Conservation (phyloP, 1,284 basidiomycete species). For the Rhodotorula glutinis region DNA sequence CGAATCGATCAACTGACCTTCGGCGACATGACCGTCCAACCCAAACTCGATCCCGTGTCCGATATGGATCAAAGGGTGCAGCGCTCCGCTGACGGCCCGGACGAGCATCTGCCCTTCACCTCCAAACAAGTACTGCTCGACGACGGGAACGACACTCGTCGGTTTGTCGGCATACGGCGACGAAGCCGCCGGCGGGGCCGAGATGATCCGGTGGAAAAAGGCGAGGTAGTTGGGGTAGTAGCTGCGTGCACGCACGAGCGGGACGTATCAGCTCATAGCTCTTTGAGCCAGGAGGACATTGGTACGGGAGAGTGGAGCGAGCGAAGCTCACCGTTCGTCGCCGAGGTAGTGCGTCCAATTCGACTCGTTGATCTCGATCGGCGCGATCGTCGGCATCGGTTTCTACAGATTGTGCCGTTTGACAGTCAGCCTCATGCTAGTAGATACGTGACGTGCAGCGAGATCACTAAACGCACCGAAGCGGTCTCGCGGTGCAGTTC, state of each 20-base stretch:
- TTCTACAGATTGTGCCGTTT: slow-evolving; percentile 8
- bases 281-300: no score
- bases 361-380: slow-evolving; percentile 31
- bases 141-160: slow-evolving; percentile 31
- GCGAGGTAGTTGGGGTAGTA: slow-evolving; percentile 42
- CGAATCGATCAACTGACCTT: slow-evolving; percentile 32
- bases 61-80: slow-evolving; percentile 48
- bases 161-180: slow-evolving; percentile 19
- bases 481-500: slow-evolving; percentile 31
- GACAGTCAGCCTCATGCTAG: no score
- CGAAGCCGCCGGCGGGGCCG: slow-evolving; percentile 11
- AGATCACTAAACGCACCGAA: background rate
- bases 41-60: slow-evolving; percentile 47
- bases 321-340: slow-evolving; percentile 34
- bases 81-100: slow-evolving; percentile 45
- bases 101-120: slow-evolving; percentile 40
- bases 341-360: slow-evolving; percentile 43
- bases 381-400: slow-evolving; percentile 38
- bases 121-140: slow-evolving; percentile 43
- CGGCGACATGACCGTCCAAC: slow-evolving; percentile 41
- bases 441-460: no score
- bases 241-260: slow-evolving; percentile 6
- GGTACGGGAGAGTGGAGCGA: no score
- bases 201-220: slow-evolving; percentile 40
- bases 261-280: background rate